These are phyloP conservation scores for Phytophthora hibernalis DNA, from an alignment of 352 stramenopile genomes.

Conservation along the genomic window DNA sequence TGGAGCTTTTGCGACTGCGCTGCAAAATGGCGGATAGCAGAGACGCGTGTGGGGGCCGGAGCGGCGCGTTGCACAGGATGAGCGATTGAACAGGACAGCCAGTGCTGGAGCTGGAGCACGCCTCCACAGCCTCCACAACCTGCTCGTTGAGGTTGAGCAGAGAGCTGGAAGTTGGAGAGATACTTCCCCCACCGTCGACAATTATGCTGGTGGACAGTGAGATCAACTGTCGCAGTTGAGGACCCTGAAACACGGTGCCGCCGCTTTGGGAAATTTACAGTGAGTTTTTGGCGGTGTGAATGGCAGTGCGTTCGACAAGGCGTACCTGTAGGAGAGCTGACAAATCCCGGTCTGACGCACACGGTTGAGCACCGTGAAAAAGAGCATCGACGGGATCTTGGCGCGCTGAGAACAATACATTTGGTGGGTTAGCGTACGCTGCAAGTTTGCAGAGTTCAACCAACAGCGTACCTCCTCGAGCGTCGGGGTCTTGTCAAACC, in stretches of 20 bases:
- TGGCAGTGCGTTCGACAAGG: background rate
- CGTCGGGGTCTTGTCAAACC: conserved; percentile 30
- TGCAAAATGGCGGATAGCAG: conserved; percentile 47
- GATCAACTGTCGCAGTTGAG: conserved; percentile 67
- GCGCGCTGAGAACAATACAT: conserved; percentile 40
- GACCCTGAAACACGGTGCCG: conserved; percentile 46
- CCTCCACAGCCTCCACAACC: conserved; percentile 57
- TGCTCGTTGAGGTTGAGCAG: conserved; percentile 51
- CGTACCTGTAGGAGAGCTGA: conserved; percentile 65
- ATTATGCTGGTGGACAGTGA: conserved; percentile 66
- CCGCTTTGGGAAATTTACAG: conserved; percentile 27
- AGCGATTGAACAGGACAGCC: conserved; percentile 60
- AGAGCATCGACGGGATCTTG: conserved; percentile 69
- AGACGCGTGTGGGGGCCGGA: conserved; percentile 42
- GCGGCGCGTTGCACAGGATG: conserved; percentile 71
- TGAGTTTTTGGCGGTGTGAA: background rate
- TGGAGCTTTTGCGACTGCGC: conserved; percentile 34
- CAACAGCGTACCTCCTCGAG: conserved; percentile 64
- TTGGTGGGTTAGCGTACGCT: conserved; percentile 4
- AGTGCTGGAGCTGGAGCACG: conserved; percentile 15
- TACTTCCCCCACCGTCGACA: conserved; percentile 48
- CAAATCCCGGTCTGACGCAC: conserved; percentile 70
- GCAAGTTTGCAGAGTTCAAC: background rate
- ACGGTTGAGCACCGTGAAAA: conserved; percentile 77
- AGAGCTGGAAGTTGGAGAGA: background rate